Evolutionary conservation across 2,329 filamentous ascomycete genomes (phyloP), one percentile per base, ranked within the genome.

Genomic region (Diaporthe sp.): DNA sequence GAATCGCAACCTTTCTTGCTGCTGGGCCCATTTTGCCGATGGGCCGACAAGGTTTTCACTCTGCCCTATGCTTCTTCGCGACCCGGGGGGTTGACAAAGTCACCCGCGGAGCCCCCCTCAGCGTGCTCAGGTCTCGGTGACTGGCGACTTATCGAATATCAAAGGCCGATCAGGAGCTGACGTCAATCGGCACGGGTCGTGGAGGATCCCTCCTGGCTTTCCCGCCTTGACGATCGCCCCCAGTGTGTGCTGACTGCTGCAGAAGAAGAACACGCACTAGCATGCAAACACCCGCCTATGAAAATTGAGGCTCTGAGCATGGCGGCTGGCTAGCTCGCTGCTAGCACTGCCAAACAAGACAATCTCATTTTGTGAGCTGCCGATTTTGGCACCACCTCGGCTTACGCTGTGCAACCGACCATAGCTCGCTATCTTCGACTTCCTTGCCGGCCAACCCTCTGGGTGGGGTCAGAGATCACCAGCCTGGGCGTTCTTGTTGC

Each of bases 291-390:
- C 58, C 71, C 71, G 71, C 71, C 71, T 73, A 73, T 73, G 58
- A 57, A 61, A 73, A 55, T 70, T 65, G 71, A 73, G 71, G 71
- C 71, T 73, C 71, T 73, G 61, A 73, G 71, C 71, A 62, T 73
- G 71, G 71, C 71, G 71, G 71, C 58, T 73, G 49, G 39, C 49
- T 73, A 73, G 71, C 71, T 65, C 58, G 58, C 60, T 51, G 58
- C 71, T 73, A 73, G 58, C 49, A 55, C 46, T 73, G 71, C 71
- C 71, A 73, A 65, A 73, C 71, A 62, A 73, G 71, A 73, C 71
- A 73, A 62, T 73, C 58, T 73, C 58, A 73, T 73, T 61, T 73
- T 73, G 58, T 73, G 71, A 65, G 71, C 71, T 73, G 71, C 71
- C 71, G 61, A 55, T 65, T 73, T 65, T 51, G 71, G 71, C 70